These are phyloP conservation scores for Euclidium syriacum DNA, from an alignment of 345 rosid species.

Conservation along the genomic window DNA sequence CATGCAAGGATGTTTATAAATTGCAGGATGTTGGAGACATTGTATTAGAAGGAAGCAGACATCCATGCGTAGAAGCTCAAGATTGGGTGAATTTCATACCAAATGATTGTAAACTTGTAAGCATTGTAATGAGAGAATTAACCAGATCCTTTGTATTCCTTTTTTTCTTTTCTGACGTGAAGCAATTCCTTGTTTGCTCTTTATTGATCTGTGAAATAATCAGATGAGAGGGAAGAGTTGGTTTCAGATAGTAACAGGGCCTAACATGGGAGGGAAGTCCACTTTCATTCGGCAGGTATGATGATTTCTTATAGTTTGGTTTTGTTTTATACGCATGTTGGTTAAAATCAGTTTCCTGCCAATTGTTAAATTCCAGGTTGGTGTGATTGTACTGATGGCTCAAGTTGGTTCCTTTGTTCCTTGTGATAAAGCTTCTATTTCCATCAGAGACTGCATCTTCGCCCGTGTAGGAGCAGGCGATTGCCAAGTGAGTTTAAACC, in stretches of 20 bases:
- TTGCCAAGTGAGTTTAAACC: constrained; percentile 75
- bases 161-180: constrained; percentile 18
- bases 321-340: background rate
- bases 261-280: constrained; percentile 99
- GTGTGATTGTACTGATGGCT: constrained; percentile 92
- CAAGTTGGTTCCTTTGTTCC: constrained; percentile 98
- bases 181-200: constrained; percentile 11
- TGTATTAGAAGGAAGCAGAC: constrained; percentile 84
- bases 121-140: constrained; percentile 27
- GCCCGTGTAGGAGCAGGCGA: constrained; percentile 99
- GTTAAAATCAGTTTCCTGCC: background rate
- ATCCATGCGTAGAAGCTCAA: constrained; percentile 99
- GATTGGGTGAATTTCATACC: constrained; percentile 99
- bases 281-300: constrained; percentile 93
- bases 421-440: constrained; percentile 82
- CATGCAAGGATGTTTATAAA: constrained; percentile 3
- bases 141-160: constrained; percentile 1
- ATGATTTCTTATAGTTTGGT: background rate
- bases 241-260: constrained; percentile 98
- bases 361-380: constrained; percentile 49
- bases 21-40: constrained; percentile 78
- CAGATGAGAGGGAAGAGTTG: constrained; percentile 90
- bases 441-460: constrained; percentile 93
- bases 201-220: constrained; percentile 24
- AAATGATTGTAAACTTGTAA: constrained; percentile 90